Percentiles rank a stretch among this genome's conserved stretches.
Conservation (phyloP, 768 basidiomycete species). For the Pholiota molesta region DNA sequence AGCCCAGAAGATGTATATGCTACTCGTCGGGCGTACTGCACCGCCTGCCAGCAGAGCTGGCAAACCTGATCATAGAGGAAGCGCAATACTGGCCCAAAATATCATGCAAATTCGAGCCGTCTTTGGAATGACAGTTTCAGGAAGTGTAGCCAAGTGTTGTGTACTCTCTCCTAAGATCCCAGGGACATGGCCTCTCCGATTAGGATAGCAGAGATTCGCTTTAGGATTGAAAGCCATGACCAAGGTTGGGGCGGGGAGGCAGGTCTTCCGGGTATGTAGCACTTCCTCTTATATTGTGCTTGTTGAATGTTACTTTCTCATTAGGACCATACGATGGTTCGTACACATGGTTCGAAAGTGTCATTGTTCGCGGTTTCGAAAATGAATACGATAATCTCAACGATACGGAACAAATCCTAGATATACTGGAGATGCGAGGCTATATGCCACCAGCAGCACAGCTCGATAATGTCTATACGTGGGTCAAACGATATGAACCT, state of each 20-base stretch:
- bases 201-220: not conserved
- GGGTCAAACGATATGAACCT: not conserved
- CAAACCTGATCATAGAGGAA: not conserved
- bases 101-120: too few species aligned
- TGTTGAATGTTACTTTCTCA: too few species aligned
- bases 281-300: too few species aligned
- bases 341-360: constrained; percentile 4
- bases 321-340: not conserved
- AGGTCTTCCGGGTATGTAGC: not conserved
- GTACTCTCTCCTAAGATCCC: not conserved
- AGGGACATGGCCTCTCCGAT: not conserved
- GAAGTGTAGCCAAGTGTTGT: too few species aligned
- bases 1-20: not conserved
- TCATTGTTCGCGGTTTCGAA: not conserved
- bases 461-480: not conserved
- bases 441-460: not conserved
- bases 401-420: not conserved
- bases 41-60: constrained; percentile 1
- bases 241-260: constrained; percentile 2
- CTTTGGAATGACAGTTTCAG: too few species aligned
- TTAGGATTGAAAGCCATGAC: constrained; percentile 1
- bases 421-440: not conserved
- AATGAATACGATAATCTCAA: not conserved
- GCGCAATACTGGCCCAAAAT: too few species aligned
- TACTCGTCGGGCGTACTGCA: not conserved